phyloP scores from a whole-genome alignment of 2,329 filamentous ascomycete species.

The Atkinsonella texensis region DNA sequence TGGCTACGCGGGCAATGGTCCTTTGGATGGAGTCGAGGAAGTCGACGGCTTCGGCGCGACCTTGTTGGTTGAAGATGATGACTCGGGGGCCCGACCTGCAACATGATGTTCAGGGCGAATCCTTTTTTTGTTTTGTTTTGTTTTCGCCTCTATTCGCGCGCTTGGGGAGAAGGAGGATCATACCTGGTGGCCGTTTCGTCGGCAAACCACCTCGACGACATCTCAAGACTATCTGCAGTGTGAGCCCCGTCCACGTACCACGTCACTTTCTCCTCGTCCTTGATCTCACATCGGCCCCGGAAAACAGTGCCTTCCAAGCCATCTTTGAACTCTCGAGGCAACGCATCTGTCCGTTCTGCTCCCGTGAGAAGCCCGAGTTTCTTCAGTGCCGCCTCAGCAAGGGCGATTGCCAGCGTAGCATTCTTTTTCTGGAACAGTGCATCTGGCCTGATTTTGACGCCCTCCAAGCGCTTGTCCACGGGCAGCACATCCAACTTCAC shows the following conservation, averaged over 20 bases:
- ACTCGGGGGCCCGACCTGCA: constrained; percentile 28
- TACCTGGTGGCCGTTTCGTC: constrained; percentile 27
- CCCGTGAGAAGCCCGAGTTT: constrained; percentile 27
- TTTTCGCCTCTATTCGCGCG: not conserved
- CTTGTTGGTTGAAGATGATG: constrained; percentile 85
- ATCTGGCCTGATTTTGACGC: constrained; percentile 37
- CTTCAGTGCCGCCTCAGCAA: constrained; percentile 37
- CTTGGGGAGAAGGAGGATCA: constrained; percentile 1
- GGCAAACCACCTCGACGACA: constrained; percentile 74
- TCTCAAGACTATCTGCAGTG: constrained; percentile 76
- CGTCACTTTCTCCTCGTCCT: constrained; percentile 40
- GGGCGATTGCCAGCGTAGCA: constrained; percentile 37
- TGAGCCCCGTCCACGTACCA: constrained; percentile 95
- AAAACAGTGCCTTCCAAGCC: constrained; percentile 67
- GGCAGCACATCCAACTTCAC: constrained; percentile 35
- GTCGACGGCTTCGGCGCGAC: constrained; percentile 38
- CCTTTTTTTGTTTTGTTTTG: not conserved
- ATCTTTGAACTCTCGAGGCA: constrained; percentile 54
- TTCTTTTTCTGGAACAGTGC: constrained; percentile 49
- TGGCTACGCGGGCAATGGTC: constrained; percentile 19
- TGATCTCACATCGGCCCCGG: constrained; percentile 65
- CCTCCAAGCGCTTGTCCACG: constrained; percentile 31
- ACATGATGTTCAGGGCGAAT: not conserved
- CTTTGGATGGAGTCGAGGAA: constrained; percentile 38
- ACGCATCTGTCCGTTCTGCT: constrained; percentile 11